Conservation (phyloP, 371 early-diverging fungal genomes). For the Lichtheimia ramosa region DNA sequence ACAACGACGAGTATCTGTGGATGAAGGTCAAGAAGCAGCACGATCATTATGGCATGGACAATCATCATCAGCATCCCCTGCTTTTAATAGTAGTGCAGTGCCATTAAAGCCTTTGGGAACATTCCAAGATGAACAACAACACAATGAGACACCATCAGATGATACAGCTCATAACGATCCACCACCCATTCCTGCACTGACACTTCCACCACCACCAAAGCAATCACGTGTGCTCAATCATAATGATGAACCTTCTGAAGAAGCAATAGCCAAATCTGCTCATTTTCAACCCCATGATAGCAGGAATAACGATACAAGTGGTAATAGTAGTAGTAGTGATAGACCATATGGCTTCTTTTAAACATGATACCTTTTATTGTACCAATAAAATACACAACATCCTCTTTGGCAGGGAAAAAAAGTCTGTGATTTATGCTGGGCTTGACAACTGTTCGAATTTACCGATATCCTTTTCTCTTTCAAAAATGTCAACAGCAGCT, state of each 20-base stretch:
- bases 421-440: no score
- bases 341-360: no score
- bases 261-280: neutral
- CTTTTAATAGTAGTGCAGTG: neutral
- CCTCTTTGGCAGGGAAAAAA: no score
- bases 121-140: neutral
- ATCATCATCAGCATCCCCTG: neutral
- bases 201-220: slow-evolving; percentile 2
- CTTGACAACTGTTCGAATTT: no score
- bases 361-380: no score
- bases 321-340: no score
- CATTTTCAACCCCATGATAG: slow-evolving; percentile 9
- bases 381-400: no score
- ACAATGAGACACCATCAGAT: no score
- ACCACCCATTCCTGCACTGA: neutral
- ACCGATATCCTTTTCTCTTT: neutral
- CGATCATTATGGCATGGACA: neutral
- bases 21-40: slow-evolving; percentile 1
- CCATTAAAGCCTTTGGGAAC: neutral
- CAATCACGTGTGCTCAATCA: slow-evolving; percentile 4
- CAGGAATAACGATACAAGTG: no score
- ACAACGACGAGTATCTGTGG: slow-evolving; percentile 5
- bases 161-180: neutral
- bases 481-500: slow-evolving; percentile 10
- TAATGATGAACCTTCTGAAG: slow-evolving; percentile 1